Evolutionary conservation across 1,139 yeast species (phyloP), one percentile per base, ranked within the genome.

Genomic region (Saccharomycopsis hybrid): DNA sequence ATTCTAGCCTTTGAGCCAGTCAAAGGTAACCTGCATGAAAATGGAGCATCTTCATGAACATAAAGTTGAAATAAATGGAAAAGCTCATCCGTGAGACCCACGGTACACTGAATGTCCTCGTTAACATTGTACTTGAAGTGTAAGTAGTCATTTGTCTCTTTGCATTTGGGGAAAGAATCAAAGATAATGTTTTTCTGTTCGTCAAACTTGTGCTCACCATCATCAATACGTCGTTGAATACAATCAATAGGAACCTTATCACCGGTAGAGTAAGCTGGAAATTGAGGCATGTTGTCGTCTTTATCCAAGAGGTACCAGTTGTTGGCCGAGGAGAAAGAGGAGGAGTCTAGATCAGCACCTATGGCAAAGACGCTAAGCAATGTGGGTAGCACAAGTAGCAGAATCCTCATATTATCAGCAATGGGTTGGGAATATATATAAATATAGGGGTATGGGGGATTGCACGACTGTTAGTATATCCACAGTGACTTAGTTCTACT

Each of bases 41-140:
- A 79, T 30, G 94, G 94, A 2, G 76, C 82, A 62, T 85, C 94
- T 62, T 83, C 85, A 62, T 85, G 94, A 50, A 85, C 70, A 60
- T 84, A 83, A 48, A 84, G 68, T 65, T 85, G 92, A 63, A 85
- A 82, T 54, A 84, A 64, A 59, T 85, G 94, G 61, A 76, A 85
- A 47, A 78, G 63, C 58, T 81, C 85, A 62, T 85, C 92, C n/a
- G 77, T 71, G 49, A 85, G 72, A 5, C 68, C 68, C 42, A 85
- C 69, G 1, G 90, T 80, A 62, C 94, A 85, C 56, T 77, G 76
- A 51, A 76, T 54, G 49, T 76, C 77, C 56, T 74, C 79, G 55
- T 73, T 76, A 2, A 67, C 64, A 0, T 81, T 81, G 59, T 77
- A 84, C 27, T 64, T 64, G 57, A 84, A 69, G 4, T 68, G 56